Percentiles rank a stretch among this genome's conserved stretches.
Evolutionary conservation across 2,329 filamentous ascomycete genomes (phyloP).

Genomic region (Ophiostoma sp.): DNA sequence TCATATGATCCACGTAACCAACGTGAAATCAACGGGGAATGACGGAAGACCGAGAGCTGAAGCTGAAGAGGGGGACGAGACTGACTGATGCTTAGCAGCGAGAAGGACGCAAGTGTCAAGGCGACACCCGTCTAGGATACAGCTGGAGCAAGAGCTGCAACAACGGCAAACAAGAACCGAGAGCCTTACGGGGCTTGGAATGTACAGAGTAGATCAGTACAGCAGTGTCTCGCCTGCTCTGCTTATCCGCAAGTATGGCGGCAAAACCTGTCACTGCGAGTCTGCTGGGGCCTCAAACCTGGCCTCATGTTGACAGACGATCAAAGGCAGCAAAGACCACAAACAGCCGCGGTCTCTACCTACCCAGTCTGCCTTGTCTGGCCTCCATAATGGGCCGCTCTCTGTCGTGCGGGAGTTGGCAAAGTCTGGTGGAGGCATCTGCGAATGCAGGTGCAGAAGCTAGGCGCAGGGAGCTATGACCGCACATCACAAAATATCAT

Average conservation of each 20-base stretch:
- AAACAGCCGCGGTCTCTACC: neutral
- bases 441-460: neutral
- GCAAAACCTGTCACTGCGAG: neutral
- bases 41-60: neutral
- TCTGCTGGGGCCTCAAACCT: neutral
- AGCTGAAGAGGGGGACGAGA: neutral
- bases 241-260: constrained; percentile 6
- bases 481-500: too few relatives aligned
- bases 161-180: neutral
- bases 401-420: neutral
- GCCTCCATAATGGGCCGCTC: neutral
- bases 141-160: too few relatives aligned
- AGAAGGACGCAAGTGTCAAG: neutral
- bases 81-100: neutral
- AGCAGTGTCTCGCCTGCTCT: neutral
- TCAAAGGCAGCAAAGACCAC: neutral
- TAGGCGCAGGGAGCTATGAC: neutral
- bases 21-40: neutral
- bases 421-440: too few relatives aligned
- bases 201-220: neutral
- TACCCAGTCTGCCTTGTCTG: neutral
- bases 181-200: constrained; percentile 10
- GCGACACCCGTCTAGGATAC: too few relatives aligned
- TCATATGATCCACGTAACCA: neutral
- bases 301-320: neutral